Conservation (phyloP, 2,329 filamentous ascomycete genomes). For the Botrytis medusae region DNA sequence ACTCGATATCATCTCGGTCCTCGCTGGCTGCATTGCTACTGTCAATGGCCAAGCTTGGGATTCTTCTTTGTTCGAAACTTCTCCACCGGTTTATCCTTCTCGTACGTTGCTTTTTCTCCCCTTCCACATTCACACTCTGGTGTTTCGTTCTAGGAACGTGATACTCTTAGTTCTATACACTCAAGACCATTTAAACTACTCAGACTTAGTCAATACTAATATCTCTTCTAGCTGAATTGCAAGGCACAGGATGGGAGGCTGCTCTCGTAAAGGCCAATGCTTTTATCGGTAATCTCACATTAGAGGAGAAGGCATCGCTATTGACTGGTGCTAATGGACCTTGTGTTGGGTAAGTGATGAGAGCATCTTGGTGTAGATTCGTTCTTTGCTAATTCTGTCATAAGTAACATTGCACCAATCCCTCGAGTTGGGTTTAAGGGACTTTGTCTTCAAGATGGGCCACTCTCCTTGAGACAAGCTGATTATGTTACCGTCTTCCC, state of each 20-base stretch:
- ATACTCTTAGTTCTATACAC: background rate
- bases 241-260: conserved; percentile 53
- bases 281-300: conserved; percentile 69
- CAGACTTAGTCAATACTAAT: conserved; percentile 11
- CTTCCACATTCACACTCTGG: background rate
- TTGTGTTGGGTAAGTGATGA: conserved; percentile 25
- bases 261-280: conserved; percentile 68
- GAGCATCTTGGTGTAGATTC: background rate
- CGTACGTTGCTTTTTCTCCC: conserved; percentile 26
- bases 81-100: conserved; percentile 34
- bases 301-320: conserved; percentile 66
- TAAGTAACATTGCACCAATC: conserved; percentile 32
- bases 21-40: conserved; percentile 17
- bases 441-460: conserved; percentile 43
- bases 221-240: conserved; percentile 26
- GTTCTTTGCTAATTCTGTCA: conserved; percentile 8
- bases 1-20: conserved; percentile 8
- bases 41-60: conserved; percentile 19
- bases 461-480: conserved; percentile 66
- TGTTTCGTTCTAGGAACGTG: background rate
- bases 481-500: conserved; percentile 72
- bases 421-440: conserved; percentile 33
- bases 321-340: conserved; percentile 28
- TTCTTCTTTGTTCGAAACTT: conserved; percentile 15
- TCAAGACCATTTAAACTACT: background rate